A percentile compares a stretch with the other conserved stretches of the same genome.
Evolutionary conservation across 176 grass and related monocot genomes (phyloP).

Genomic region (Thinopyrum elongatum): DNA sequence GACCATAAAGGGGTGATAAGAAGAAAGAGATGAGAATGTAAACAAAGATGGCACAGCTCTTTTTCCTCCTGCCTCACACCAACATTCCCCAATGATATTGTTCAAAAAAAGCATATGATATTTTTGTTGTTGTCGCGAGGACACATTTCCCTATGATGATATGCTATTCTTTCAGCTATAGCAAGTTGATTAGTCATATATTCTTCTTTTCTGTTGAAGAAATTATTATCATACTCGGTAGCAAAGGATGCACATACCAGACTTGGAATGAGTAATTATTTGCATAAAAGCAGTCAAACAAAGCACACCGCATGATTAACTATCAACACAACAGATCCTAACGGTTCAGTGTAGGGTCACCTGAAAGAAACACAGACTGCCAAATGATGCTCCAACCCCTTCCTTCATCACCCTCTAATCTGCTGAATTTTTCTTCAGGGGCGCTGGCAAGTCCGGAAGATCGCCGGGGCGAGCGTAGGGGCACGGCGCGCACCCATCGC

Average conservation of each 20-base stretch:
- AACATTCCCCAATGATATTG: neutral
- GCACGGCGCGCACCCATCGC: neutral
- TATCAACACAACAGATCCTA: constrained; percentile 14
- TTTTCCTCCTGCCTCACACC: neutral
- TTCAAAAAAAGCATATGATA: no score
- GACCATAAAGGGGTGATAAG: neutral
- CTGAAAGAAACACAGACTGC: constrained; percentile 30
- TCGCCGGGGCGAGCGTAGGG: constrained; percentile 53
- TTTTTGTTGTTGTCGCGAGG: neutral
- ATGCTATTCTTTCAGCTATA: constrained; percentile 48
- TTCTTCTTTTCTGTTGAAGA: neutral
- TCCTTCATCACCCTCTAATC: neutral
- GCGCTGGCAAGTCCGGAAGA: constrained; percentile 52
- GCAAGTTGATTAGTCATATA: constrained; percentile 30
- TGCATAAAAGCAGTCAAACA: constrained; percentile 36
- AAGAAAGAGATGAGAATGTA: constrained; percentile 12
- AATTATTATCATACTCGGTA: constrained; percentile 3
- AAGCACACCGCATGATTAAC: constrained; percentile 25
- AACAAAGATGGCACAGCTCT: constrained; percentile 1
- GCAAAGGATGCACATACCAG: constrained; percentile 33
- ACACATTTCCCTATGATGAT: constrained; percentile 52
- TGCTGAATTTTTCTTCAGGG: constrained; percentile 39
- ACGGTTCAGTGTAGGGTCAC: constrained; percentile 38
- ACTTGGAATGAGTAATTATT: constrained; percentile 30
- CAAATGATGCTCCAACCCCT: neutral